These are phyloP conservation scores for Fagopyrum tataricum DNA, from an alignment of 148 eudicot species.

Conservation along the genomic window DNA sequence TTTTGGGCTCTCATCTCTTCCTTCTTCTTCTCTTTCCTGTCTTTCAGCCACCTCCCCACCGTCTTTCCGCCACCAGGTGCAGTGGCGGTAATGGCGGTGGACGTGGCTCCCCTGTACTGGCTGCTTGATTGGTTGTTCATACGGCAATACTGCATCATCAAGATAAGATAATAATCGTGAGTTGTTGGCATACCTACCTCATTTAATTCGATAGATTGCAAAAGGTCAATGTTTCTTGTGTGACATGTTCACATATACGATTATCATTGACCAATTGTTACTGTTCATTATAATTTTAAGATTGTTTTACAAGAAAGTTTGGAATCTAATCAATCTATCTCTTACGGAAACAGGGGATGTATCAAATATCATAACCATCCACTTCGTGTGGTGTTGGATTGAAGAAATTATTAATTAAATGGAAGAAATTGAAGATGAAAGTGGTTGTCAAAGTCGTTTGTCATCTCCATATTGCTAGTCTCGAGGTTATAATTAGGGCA, in stretches of 20 bases:
- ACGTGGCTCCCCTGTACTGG: slow-evolving; percentile 41
- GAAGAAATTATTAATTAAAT: neutral
- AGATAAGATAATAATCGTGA: neutral
- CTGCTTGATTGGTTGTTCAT: slow-evolving; percentile 39
- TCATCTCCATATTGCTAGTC: slow-evolving; percentile 2
- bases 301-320: neutral
- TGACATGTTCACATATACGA: neutral
- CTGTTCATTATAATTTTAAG: neutral
- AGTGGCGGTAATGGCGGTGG: slow-evolving; percentile 19
- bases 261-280: neutral
- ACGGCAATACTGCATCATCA: slow-evolving; percentile 49
- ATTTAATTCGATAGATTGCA: too few species aligned
- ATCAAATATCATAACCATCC: neutral
- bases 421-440: neutral
- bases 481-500: slow-evolving; percentile 12
- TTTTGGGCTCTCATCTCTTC: slow-evolving; percentile 78
- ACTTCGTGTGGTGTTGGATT: neutral
- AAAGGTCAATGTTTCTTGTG: too few species aligned
- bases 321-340: neutral
- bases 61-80: slow-evolving; percentile 62
- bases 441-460: slow-evolving; percentile 8
- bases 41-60: slow-evolving; percentile 93
- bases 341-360: neutral
- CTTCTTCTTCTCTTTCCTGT: slow-evolving; percentile 83
- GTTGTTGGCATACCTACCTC: too few species aligned